Conservation (phyloP, 768 basidiomycete species). For the Holtermanniella nyarrowii region DNA sequence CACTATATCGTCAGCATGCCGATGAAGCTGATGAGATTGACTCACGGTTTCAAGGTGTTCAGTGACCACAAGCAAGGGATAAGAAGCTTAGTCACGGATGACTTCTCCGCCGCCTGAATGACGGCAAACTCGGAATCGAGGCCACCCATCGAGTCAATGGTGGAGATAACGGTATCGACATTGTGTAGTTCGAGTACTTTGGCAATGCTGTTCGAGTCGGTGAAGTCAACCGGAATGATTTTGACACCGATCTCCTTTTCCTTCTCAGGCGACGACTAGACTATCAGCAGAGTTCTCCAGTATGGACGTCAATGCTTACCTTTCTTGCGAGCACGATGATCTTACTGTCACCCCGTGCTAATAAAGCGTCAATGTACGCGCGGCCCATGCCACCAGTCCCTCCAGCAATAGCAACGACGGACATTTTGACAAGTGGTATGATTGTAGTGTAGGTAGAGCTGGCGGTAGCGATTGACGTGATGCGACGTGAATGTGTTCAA, state of each 20-base stretch:
- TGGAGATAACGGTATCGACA: background rate
- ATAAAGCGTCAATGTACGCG: background rate
- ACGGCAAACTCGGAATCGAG: background rate
- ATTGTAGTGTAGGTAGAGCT: too few relatives aligned
- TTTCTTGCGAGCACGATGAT: background rate
- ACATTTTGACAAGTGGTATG: too few relatives aligned
- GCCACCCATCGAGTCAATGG: background rate
- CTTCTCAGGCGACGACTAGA: background rate
- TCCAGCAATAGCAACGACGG: background rate
- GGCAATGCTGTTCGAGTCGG: background rate
- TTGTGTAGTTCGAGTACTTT: background rate
- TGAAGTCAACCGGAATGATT: background rate
- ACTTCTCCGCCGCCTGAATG: background rate
- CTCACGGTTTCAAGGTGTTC: background rate
- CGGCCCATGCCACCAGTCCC: background rate
- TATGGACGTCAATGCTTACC: too few relatives aligned
- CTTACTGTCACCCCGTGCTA: background rate
- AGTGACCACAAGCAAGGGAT: background rate
- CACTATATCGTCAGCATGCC: too few relatives aligned
- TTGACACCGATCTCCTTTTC: background rate
- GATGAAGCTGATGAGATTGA: too few relatives aligned
- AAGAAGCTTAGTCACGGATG: background rate
- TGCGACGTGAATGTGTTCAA: too few relatives aligned
- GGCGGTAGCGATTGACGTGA: too few relatives aligned
- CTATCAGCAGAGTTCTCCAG: too few relatives aligned